A percentile compares a stretch with the other conserved stretches of the same genome.
Evolutionary conservation across 179 eudicot genomes (phyloP).

Genomic region (Silene vulgaris): DNA sequence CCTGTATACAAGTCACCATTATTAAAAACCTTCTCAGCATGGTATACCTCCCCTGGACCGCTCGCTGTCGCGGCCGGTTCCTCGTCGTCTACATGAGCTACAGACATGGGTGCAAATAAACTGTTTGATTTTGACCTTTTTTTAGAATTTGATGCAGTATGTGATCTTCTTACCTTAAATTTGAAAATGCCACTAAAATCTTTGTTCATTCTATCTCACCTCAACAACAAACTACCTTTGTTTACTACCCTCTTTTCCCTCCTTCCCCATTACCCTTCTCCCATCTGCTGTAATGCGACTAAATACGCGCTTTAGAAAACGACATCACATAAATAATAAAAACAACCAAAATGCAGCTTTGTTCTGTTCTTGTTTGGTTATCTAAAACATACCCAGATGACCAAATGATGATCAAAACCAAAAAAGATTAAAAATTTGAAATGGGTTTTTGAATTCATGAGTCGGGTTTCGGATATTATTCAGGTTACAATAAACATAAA

Average conservation of each 20-base stretch:
- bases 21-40: constrained; percentile 46
- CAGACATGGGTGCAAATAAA: constrained; percentile 78
- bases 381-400: constrained; percentile 18
- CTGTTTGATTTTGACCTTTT: constrained; percentile 52
- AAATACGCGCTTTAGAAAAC: too few species aligned
- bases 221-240: not conserved
- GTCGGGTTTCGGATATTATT: constrained; percentile 25
- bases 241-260: too few species aligned
- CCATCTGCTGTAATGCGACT: too few species aligned
- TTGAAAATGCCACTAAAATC: constrained; percentile 51
- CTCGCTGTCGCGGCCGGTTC: constrained; percentile 24
- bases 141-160: constrained; percentile 32
- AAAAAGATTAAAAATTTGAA: constrained; percentile 20
- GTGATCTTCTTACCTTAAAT: constrained; percentile 63
- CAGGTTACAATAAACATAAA: not conserved
- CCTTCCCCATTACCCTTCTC: constrained; percentile 13
- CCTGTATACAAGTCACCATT: constrained; percentile 79
- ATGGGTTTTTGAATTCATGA: constrained; percentile 30
- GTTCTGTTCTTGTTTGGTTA: not conserved
- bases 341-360: not conserved
- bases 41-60: constrained; percentile 31
- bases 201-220: constrained; percentile 42
- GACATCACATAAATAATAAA: too few species aligned
- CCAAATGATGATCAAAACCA: constrained; percentile 14
- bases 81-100: constrained; percentile 81